Percentiles rank a stretch among this genome's conserved stretches.
phyloP scores from a whole-genome alignment of 2,329 filamentous ascomycete genomes.

The Lithohypha guttulata region DNA sequence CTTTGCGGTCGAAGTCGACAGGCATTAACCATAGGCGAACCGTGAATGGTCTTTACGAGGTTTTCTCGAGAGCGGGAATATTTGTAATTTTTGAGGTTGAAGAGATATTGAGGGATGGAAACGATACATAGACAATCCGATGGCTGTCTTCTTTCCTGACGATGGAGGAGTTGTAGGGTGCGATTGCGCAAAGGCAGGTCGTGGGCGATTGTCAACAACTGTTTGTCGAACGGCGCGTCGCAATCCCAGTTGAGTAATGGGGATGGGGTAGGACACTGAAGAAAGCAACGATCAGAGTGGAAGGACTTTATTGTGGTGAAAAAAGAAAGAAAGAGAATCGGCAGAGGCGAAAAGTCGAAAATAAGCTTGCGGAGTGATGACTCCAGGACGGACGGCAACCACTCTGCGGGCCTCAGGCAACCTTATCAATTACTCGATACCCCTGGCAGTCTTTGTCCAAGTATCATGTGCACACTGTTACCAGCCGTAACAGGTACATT shows the following conservation, averaged over 20 bases:
- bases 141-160: constrained; percentile 6
- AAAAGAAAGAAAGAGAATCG: constrained; percentile 19
- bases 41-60: constrained; percentile 80
- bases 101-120: constrained; percentile 88
- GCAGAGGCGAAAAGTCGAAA: constrained; percentile 15
- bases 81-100: constrained; percentile 88
- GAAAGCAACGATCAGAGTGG: constrained; percentile 15
- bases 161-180: not conserved
- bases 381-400: no score
- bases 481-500: no score
- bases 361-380: not conserved
- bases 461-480: no score
- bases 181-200: constrained; percentile 3
- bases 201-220: no score
- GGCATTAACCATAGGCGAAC: constrained; percentile 73
- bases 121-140: constrained; percentile 94
- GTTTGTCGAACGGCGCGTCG: no score
- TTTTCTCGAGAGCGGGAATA: constrained; percentile 93
- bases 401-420: no score
- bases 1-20: constrained; percentile 14
- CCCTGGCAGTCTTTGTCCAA: no score
- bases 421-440: no score
- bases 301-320: constrained; percentile 17
- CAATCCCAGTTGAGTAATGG: no score
- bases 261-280: constrained; percentile 6